These are phyloP conservation scores for Podospora didyma DNA, from an alignment of 495 filamentous ascomycete genomes.

Conservation along the genomic window DNA sequence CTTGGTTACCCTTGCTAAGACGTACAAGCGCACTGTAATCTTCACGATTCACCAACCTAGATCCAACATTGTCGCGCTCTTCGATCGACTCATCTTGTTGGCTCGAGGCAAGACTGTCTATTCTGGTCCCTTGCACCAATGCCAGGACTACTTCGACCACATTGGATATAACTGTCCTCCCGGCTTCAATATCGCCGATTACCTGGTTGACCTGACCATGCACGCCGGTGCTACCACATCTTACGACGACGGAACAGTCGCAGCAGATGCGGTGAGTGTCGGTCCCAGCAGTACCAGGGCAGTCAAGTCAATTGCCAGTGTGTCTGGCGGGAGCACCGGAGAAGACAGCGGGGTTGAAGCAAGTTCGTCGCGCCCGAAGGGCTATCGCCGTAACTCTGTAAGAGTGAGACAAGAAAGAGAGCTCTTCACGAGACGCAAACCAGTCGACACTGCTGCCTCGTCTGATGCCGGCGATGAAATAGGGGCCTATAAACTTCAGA, in stretches of 20 bases:
- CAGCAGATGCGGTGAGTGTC: slow-evolving; percentile 63
- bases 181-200: slow-evolving; percentile 98
- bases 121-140: slow-evolving; percentile 83
- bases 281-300: slow-evolving; percentile 84
- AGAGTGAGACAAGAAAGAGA: slow-evolving; percentile 81
- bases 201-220: slow-evolving; percentile 96
- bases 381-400: slow-evolving; percentile 68
- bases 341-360: slow-evolving; percentile 43
- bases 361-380: slow-evolving; percentile 55
- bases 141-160: slow-evolving; percentile 88
- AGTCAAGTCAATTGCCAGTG: slow-evolving; percentile 86
- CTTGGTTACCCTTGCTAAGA: slow-evolving; percentile 89
- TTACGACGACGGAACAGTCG: slow-evolving; percentile 51
- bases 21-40: slow-evolving; percentile 91
- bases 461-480: slow-evolving; percentile 58
- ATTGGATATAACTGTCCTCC: slow-evolving; percentile 90
- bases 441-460: slow-evolving; percentile 62
- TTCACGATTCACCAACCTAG: slow-evolving; percentile 99
- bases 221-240: slow-evolving; percentile 56
- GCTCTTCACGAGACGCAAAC: slow-evolving; percentile 80
- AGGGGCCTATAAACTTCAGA: slow-evolving; percentile 60
- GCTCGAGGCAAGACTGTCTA: slow-evolving; percentile 89
- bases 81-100: slow-evolving; percentile 86
- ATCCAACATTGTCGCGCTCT: slow-evolving; percentile 99
- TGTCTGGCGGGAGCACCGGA: slow-evolving; percentile 63